phyloP scores from a whole-genome alignment of 176 grass and related monocot species.

The Juncus inflexus region DNA sequence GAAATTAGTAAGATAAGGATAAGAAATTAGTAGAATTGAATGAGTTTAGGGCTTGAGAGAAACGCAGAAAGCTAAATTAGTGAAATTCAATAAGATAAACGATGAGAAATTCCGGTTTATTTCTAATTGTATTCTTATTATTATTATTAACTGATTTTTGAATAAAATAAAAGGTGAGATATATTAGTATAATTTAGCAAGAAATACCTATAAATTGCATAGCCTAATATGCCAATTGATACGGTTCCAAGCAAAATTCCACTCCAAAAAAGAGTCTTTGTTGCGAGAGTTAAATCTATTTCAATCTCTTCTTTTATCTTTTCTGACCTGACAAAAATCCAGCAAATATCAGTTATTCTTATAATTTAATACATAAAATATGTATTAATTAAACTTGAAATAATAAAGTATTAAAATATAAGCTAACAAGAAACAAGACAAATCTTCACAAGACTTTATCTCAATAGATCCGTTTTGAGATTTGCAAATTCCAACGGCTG shows the following conservation, averaged over 20 bases:
- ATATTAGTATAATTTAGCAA: background rate
- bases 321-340: conserved; percentile 57
- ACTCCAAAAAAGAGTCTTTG: conserved; percentile 62
- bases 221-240: conserved; percentile 62
- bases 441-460: conserved; percentile 59
- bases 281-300: conserved; percentile 43
- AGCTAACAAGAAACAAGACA: conserved; percentile 93
- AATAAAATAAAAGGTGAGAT: background rate
- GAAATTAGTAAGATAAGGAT: too few relatives aligned
- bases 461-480: conserved; percentile 38
- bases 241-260: conserved; percentile 67
- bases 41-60: too few relatives aligned
- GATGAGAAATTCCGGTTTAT: background rate
- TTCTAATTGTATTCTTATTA: background rate
- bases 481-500: conserved; percentile 69
- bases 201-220: conserved; percentile 60
- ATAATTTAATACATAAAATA: conserved; percentile 16
- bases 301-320: conserved; percentile 81
- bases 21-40: too few relatives aligned
- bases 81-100: too few relatives aligned
- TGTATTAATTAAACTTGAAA: background rate
- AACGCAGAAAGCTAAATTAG: too few relatives aligned
- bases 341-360: conserved; percentile 23
- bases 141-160: background rate
- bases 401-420: background rate